Evolutionary conservation across 2,329 filamentous ascomycete species (phyloP), one percentile per base, ranked within the genome.

Genomic region (Penicillium sp.): DNA sequence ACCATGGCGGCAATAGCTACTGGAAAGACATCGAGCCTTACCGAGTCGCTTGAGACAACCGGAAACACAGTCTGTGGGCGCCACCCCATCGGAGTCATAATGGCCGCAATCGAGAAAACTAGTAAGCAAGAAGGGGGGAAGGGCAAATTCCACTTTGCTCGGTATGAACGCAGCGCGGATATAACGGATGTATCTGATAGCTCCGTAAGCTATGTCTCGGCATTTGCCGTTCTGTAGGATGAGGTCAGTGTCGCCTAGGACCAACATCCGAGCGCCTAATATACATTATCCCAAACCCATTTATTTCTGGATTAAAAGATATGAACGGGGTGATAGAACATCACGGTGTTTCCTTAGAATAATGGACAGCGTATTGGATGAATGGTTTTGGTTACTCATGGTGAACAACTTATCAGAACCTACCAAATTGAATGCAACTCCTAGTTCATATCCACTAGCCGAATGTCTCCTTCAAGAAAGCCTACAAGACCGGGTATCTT

Each of bases 181-280:
- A 90, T 91, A 3, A 82, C 85, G 67, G 82, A 83, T 31, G 82
- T 89, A 1, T 76, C 74, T 17, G 92, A 97, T 66, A 95, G 89
- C 67, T 97, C 93, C 69, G 95, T 99, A 56, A 97, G 93, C 79
- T 99, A 99, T 77, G 93, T 91, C 3, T 94, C 93, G 74, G 95
- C 93, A 3, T 96, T 95, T 82, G 92, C 93, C 8, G 83, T 93
- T 17, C 73, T 93, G 38, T 93, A 71, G 56, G 13, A 26, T 19
- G 23, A 17, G 19, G 31, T 7, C 30, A 19, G 17, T 19, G 46
- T 9, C 46, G 26, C 26, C 8, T 38, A 26, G 26, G 26, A 26
- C 26, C 26, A 26, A 26, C 26, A 26, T 26, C 26, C 5, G 26
- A 26, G 26, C 26, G 26, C 2, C 26, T 26, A 26, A 26, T 26